These are phyloP conservation scores for Pestalotiopsis sp. DNA, from an alignment of 2,329 filamentous ascomycete genomes.

Conservation along the genomic window DNA sequence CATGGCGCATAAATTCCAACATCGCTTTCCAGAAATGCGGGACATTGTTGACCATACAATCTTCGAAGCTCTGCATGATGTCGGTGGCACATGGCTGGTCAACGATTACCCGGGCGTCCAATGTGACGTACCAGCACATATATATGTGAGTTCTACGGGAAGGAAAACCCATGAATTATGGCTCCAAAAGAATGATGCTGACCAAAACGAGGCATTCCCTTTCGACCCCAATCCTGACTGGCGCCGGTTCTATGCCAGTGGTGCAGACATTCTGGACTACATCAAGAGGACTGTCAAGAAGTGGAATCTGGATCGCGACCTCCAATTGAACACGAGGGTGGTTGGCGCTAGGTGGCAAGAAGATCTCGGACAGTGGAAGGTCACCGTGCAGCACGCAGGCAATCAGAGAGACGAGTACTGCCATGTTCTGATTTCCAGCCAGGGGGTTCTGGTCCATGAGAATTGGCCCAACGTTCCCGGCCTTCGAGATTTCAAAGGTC, in stretches of 20 bases:
- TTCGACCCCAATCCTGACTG: constrained; percentile 62
- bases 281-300: constrained; percentile 52
- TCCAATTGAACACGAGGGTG: constrained; percentile 35
- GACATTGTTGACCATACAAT: constrained; percentile 28
- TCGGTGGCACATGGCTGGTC: constrained; percentile 36
- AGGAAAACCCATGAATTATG: neutral
- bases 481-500: constrained; percentile 23
- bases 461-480: constrained; percentile 25
- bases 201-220: constrained; percentile 38
- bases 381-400: constrained; percentile 18
- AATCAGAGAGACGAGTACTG: constrained; percentile 10
- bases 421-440: constrained; percentile 7
- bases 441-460: constrained; percentile 14
- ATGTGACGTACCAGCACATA: constrained; percentile 26
- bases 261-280: constrained; percentile 56
- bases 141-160: constrained; percentile 16
- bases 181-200: neutral
- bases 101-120: constrained; percentile 32
- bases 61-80: constrained; percentile 30
- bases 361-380: constrained; percentile 23
- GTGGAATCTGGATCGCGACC: constrained; percentile 38
- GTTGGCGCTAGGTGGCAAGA: constrained; percentile 29
- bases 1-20: constrained; percentile 37
- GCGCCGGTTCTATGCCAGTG: constrained; percentile 58
- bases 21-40: constrained; percentile 31